Base-by-base conservation (phyloP, 345 rosid species). In the Citrus unshiu region DNA sequence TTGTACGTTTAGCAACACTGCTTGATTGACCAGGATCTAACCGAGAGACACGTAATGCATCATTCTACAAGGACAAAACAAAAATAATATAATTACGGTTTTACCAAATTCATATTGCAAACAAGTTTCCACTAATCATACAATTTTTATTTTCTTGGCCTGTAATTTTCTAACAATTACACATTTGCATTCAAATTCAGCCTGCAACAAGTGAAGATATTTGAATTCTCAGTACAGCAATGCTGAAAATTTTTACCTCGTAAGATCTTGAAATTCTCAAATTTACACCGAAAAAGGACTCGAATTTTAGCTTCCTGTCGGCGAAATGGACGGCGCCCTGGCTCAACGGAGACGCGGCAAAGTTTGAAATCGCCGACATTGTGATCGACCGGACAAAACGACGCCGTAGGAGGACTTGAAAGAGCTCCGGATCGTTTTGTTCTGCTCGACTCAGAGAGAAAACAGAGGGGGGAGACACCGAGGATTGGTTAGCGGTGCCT, bases 401-500 rank as follows among this genome's bases (percentile, higher is more conserved):
- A 61, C 76, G 19, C 65, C 43, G 66, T 9, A 35, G 51, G 24
- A 58, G 13, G 40, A 27, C 9, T 25, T 29, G 2, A 46, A 46
- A 10, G 24, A 73, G 65, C 30, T 35, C 46, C 6, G 51, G 65
- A 72, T 56, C 24, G 12, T 30, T 34, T 7, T 56, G 39, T 10
- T 2, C 21, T 6, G 13, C 14, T 5, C 37, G 59, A 29, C 49
- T 49, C 5, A 70, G 66, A 74, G 76, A 43, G 35, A 65, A 32
- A 56, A 2, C 32, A 75, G 78, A 69, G 84, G 85, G 87, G 81
- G 89, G 85, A 82, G 85, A 84, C 77, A 68, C 81, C 89, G 71
- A 86, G 43, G 81, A 65, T 58, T 37, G 10, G 62, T 58, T 49
- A 7, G 62, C 74, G 72, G 70, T 78, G 76, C n/a, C 60, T 61